Evolutionary conservation across 306 rosid genomes (phyloP), one percentile per base, ranked within the genome.

Genomic region (Acacia crassicarpa): DNA sequence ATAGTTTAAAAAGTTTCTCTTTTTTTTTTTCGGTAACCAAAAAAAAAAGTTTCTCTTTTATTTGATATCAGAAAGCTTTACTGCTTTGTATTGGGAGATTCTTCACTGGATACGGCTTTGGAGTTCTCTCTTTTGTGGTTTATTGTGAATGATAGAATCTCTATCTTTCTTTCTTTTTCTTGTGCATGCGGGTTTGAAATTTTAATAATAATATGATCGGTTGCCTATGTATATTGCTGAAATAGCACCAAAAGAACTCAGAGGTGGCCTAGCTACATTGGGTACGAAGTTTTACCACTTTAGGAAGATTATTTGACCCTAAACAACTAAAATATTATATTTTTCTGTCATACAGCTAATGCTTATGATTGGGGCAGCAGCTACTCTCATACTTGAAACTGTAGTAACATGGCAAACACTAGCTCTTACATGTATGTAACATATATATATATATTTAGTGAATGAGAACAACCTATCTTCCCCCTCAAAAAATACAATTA

Each of bases 211-310:
- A 33, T 33, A 53, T 74, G 1, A 32, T 53, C 12, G 19, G 67
- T 33, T 74, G 5, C 49, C 78, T 27, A 35, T 74, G 11, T 53
- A 73, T 49, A 32, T 73, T 51, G 77, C 77, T 73, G 77, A 74
- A 32, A 74, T 74, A 30, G 63, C 32, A 74, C 78, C 78, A 32
- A 74, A 74, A 30, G 46, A 74, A 17, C 65, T 74, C 16, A n/a
- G 66, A 74, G 77, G 63, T 17, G 78, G 78, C 30, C 30, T 74
- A 2, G 78, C 46, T 74, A 74, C 78, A 74, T 51, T 74, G 65
- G 63, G 77, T 49, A 17, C 17, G 3, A 48, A 27, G 5, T 73
- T 73, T 10, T 49, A 38, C 75, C 20, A 41, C 35, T 22, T 13
- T 9, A 14, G 41, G 15, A 8, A n/a, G 38, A n/a, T 30, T 62